Percentiles rank a stretch among this genome's conserved stretches.
Conservation (phyloP, 1,284 basidiomycete genomes). For the Salmacisia buchloeana region DNA sequence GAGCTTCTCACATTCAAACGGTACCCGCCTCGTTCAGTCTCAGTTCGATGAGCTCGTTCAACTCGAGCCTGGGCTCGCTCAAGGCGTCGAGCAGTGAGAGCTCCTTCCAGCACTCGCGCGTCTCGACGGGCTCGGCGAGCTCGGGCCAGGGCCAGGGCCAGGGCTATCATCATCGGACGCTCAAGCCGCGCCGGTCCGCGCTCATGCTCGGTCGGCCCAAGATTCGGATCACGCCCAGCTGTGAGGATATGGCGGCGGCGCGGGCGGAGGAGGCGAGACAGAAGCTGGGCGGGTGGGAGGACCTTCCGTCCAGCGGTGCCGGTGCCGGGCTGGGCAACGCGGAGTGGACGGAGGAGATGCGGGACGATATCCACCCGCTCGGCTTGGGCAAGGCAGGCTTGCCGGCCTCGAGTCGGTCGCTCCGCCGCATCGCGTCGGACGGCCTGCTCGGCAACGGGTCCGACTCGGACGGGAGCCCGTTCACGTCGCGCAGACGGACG, state of each 20-base stretch:
- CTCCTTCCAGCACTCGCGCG: constrained; percentile 13
- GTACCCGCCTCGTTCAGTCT: not conserved
- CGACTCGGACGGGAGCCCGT: not conserved
- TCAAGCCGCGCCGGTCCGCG: constrained; percentile 5
- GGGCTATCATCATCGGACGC: not conserved
- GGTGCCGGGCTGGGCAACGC: not conserved
- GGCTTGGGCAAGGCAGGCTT: not conserved
- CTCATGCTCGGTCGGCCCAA: constrained; percentile 20
- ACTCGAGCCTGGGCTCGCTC: constrained; percentile 6
- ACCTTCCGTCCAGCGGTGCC: constrained; percentile 5
- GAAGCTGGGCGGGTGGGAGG: constrained; percentile 20
- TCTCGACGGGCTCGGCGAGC: not conserved
- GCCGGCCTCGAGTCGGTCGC: not conserved
- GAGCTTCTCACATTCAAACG: constrained; percentile 12
- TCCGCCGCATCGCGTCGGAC: constrained; percentile 8
- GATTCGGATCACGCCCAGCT: constrained; percentile 41
- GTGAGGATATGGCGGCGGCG: constrained; percentile 32
- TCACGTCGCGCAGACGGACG: not conserved
- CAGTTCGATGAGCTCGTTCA: constrained; percentile 7
- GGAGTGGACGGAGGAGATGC: not conserved
- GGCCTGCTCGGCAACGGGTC: not conserved
- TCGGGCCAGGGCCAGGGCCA: not conserved
- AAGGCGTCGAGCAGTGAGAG: constrained; percentile 17
- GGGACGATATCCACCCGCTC: not conserved
- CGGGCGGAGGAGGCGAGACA: constrained; percentile 18